Percentiles rank a stretch among this genome's conserved stretches.
These are phyloP conservation scores for Daldinia vernicosa DNA, from an alignment of 495 filamentous ascomycete species.

Conservation along the genomic window DNA sequence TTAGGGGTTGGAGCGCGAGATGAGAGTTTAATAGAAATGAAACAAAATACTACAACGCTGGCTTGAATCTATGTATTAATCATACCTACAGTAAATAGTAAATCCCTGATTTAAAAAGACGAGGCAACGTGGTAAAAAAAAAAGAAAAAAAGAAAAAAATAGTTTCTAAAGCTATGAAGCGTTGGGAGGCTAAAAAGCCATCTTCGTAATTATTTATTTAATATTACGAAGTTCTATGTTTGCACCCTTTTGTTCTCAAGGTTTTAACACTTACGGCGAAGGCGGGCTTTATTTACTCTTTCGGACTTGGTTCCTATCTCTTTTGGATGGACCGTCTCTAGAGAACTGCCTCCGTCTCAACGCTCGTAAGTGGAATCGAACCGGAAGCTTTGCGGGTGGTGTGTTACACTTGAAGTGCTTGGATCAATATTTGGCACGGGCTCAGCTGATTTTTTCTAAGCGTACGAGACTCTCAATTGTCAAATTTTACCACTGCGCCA, in stretches of 20 bases:
- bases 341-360: not conserved
- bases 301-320: not conserved
- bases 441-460: not conserved
- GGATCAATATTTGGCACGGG: not conserved
- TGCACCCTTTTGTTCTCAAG: not conserved
- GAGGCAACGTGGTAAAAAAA: too few species aligned
- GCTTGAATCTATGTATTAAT: too few species aligned
- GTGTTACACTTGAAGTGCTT: not conserved
- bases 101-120: too few species aligned
- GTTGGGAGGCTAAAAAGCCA: too few species aligned
- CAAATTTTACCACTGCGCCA: not conserved
- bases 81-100: too few species aligned
- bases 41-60: too few species aligned
- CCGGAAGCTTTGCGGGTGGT: not conserved
- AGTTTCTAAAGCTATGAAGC: too few species aligned
- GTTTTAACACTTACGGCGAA: not conserved
- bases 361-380: not conserved
- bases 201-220: too few species aligned
- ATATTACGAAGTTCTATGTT: too few species aligned
- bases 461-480: not conserved
- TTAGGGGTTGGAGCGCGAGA: not conserved
- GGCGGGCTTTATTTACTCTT: not conserved
- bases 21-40: not conserved
- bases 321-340: not conserved
- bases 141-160: too few species aligned